phyloP scores from a whole-genome alignment of 305 asterid species.

The Petunia hybrid region DNA sequence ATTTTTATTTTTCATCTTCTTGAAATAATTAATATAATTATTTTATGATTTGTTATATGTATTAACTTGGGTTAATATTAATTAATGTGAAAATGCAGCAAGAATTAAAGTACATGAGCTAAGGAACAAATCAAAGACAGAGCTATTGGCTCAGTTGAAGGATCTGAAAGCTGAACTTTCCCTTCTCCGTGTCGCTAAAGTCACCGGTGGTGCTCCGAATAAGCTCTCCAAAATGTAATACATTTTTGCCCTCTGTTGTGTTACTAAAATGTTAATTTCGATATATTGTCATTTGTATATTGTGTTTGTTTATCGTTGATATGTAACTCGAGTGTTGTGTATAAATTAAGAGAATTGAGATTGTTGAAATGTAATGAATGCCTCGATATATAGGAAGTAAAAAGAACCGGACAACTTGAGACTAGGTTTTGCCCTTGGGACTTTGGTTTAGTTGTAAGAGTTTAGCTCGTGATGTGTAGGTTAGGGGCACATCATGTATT shows the following conservation, averaged over 20 bases:
- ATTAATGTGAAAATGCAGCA: conserved; percentile 33
- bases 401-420: background rate
- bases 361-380: background rate
- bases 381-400: background rate
- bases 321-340: background rate
- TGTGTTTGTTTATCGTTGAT: too few species aligned
- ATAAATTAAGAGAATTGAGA: background rate
- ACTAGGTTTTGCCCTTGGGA: too few species aligned
- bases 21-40: too few species aligned
- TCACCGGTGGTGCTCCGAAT: conserved; percentile 58
- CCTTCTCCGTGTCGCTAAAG: conserved; percentile 53
- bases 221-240: conserved; percentile 50
- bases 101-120: conserved; percentile 51
- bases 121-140: conserved; percentile 43
- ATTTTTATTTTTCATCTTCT: background rate
- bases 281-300: too few species aligned
- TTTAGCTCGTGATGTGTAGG: too few species aligned
- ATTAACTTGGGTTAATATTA: background rate
- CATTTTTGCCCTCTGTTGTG: background rate
- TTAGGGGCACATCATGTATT: too few species aligned
- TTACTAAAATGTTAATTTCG: background rate
- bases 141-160: conserved; percentile 43
- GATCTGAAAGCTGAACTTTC: conserved; percentile 52
- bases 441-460: too few species aligned
- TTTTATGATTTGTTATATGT: background rate